Base-by-base conservation (phyloP, 176 grass and related monocot genomes). In the Guadua angustifolia region DNA sequence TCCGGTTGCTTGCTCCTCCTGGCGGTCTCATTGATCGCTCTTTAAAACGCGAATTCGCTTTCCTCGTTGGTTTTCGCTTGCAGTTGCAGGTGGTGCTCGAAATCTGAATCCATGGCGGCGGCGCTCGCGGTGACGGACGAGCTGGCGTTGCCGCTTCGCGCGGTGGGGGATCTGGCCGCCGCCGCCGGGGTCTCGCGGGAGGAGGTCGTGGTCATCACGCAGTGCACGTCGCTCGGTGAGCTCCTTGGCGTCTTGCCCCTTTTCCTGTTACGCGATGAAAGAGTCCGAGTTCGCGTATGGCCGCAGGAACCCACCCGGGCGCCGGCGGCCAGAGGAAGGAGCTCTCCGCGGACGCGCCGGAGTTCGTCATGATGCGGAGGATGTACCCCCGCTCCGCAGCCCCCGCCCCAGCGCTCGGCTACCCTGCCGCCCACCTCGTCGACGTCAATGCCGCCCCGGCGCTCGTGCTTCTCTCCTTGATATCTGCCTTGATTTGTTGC, bases 181-280 rank as follows among this genome's bases (percentile, higher is more conserved):
- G 86, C 89, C 9, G 94, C 88, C n/a, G 80, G 50, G 24, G 86
- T 91, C 45, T 74, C 89, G 35, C 66, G 65, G 69, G 91, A 96
- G 66, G 91, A 93, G 69, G 88, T 88, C 24, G 75, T 84, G 11
- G 86, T 96, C 55, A 89, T 96, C 85, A 96, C 94, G 26, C 94
- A 93, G 84, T 93, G 88, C 86, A 86, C 66, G 17, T 71, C 82
- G 36, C 88, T 96, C 22, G 91, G 94, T 96, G 69, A 86, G 71
- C n/a, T 39, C n/a, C n/a, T n/a, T n/a, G n/a, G n/a, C n/a, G n/a
- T 21, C 63, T 26, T 46, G 36, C 5, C 24, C 35, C 35, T 10
- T 35, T n/a, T 39, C 11, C 35, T 79, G 32, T 21, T 38, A 6
- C 35, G 38, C 43, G 72, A 36, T 51, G 70, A 15, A 32, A n/a